These are phyloP conservation scores for Phytopythium kandeliae DNA, from an alignment of 352 stramenopile species.

Conservation along the genomic window DNA sequence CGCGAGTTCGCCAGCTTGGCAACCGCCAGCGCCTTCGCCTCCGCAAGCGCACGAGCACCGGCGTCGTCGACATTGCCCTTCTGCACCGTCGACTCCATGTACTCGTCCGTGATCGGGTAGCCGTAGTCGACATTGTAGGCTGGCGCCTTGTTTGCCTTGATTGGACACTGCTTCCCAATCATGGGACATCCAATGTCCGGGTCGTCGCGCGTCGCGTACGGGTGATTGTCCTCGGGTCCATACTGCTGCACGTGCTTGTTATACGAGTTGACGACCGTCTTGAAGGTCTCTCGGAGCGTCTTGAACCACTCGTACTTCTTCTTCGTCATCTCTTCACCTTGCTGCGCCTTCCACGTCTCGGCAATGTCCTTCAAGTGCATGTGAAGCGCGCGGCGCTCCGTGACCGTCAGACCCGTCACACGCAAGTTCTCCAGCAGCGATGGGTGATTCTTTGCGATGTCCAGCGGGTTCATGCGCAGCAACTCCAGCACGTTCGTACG, in stretches of 20 bases:
- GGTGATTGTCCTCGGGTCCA: slow-evolving; percentile 84
- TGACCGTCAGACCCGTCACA: slow-evolving; percentile 88
- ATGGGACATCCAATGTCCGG: slow-evolving; percentile 79
- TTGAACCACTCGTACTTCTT: slow-evolving; percentile 92
- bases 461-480: slow-evolving; percentile 78
- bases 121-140: slow-evolving; percentile 79
- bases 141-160: slow-evolving; percentile 78
- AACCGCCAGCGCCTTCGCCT: slow-evolving; percentile 54
- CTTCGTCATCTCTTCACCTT: slow-evolving; percentile 91
- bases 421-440: slow-evolving; percentile 88
- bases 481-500: slow-evolving; percentile 90
- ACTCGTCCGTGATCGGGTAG: slow-evolving; percentile 74
- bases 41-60: slow-evolving; percentile 50
- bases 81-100: slow-evolving; percentile 63
- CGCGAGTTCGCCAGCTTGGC: slow-evolving; percentile 74
- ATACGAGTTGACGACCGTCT: slow-evolving; percentile 89
- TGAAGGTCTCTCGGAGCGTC: slow-evolving; percentile 90
- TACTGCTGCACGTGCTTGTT: slow-evolving; percentile 90
- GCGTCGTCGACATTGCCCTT: slow-evolving; percentile 71
- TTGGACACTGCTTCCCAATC: slow-evolving; percentile 89
- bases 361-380: slow-evolving; percentile 83
- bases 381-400: slow-evolving; percentile 86
- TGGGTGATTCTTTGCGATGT: slow-evolving; percentile 87
- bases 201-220: slow-evolving; percentile 80
- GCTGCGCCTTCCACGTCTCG: slow-evolving; percentile 82